Percentiles rank a stretch among this genome's conserved stretches.
Conservation (phyloP, 2,329 filamentous ascomycete genomes). For the Aureobasidium namibiae region DNA sequence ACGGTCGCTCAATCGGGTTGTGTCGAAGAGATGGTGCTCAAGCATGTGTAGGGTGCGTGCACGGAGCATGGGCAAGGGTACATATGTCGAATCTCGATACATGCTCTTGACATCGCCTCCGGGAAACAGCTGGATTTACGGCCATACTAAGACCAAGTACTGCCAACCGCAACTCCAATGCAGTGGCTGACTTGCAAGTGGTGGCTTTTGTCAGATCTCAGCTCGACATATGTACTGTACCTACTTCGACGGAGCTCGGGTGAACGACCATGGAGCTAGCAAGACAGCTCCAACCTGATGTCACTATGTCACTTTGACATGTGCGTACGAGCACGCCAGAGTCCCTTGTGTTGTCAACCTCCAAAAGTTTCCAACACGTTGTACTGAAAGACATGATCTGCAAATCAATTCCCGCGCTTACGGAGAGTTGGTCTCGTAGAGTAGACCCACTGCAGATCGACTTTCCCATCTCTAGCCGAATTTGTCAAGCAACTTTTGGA, state of each 20-base stretch:
- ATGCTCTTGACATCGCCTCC: background rate
- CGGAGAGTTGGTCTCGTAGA: background rate
- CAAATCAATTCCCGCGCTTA: background rate
- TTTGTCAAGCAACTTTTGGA: background rate
- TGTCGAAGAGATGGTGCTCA: background rate
- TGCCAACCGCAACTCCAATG: background rate
- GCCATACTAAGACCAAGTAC: background rate
- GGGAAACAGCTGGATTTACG: background rate
- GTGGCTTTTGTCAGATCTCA: background rate
- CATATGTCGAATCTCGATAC: background rate
- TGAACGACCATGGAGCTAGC: background rate
- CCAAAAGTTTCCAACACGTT: background rate
- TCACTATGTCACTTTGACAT: background rate
- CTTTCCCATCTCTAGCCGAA: background rate
- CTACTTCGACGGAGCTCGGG: background rate
- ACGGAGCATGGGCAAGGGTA: background rate
- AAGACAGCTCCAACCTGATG: background rate
- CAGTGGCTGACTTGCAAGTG: background rate
- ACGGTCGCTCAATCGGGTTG: background rate
- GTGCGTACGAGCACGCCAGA: background rate
- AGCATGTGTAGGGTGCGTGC: background rate
- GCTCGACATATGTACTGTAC: background rate
- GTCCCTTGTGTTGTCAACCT: background rate
- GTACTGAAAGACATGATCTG: background rate
- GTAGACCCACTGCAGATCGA: background rate